Base-by-base conservation (phyloP, 106 monocot species). In the Dioscorea dumetorum region DNA sequence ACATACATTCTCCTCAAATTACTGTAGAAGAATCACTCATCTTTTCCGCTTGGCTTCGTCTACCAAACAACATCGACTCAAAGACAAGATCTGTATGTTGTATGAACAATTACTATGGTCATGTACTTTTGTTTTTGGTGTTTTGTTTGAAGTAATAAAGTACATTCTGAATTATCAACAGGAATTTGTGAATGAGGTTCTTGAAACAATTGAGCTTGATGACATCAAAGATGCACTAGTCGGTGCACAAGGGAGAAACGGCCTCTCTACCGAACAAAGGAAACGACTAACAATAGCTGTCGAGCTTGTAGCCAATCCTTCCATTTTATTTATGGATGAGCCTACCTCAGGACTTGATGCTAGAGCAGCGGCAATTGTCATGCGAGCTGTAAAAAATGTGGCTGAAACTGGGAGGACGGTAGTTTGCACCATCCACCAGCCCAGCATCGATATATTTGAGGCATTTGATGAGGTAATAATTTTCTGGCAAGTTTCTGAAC, bases 311-410 rank as follows among this genome's bases (percentile, higher is more conserved):
- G 81, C 88, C 2, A 88, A 88, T 77, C 88, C 88, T 63, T 84
- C 88, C 32, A 82, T 88, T 48, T 74, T 88, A 67, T 88, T 88
- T 24, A 84, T 88, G 84, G 88, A 88, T 76, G 88, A 88, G 49
- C 88, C 88, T 2, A 88, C 88, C 20, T 88, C 88, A 68, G 88
- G 88, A 19, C 63, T 88, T 57, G 88, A 88, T 80, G 88, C 88
- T 18, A 84, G 88, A 68, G 88, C 88, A 12, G 89, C 89, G 58
- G 86, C 90, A 59, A 74, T 91, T 57, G 91, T 84, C 64, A 81
- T 91, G 81, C 87, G 81, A 69, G 78, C 87, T 18, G 81, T 87
- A 19, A 87, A 91, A 77, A 91, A 81, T 81, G 73, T 87, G 63
- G 70, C 79, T 72, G 73, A 68, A 70, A 89, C 85, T 66, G 89